These are phyloP conservation scores for Cytospora leucostoma DNA, from an alignment of 2,329 filamentous ascomycete genomes.

Conservation along the genomic window DNA sequence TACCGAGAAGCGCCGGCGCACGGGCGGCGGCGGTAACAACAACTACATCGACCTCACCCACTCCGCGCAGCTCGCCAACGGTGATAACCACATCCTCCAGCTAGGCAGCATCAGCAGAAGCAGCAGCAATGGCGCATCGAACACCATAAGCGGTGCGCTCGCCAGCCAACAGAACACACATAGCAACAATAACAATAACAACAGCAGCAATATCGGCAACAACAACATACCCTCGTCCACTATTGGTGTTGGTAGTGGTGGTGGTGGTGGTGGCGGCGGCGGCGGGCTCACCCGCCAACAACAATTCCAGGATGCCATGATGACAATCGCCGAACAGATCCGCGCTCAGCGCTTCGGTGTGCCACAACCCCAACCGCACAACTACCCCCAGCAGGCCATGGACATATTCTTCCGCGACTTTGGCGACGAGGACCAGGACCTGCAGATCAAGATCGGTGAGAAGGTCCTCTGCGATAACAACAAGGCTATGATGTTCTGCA, in stretches of 20 bases:
- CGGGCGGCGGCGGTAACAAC: conserved; percentile 30
- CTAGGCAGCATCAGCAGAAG: conserved; percentile 13
- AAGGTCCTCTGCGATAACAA: conserved; percentile 59
- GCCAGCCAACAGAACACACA: conserved; percentile 12
- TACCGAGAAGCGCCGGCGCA: conserved; percentile 40
- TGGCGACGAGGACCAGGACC: conserved; percentile 56
- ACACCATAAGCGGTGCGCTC: conserved; percentile 4
- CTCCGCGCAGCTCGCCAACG: conserved; percentile 22
- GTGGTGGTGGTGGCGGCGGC: background rate
- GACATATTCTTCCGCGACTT: conserved; percentile 63
- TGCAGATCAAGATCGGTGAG: conserved; percentile 62
- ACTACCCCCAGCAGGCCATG: conserved; percentile 59
- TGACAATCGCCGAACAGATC: conserved; percentile 33
- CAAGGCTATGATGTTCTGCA: conserved; percentile 64
- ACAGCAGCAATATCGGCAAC: conserved; percentile 8
- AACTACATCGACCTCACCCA: conserved; percentile 29
- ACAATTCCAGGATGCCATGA: conserved; percentile 27
- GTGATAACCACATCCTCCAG: conserved; percentile 8
- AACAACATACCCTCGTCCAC: background rate
- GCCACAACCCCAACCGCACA: conserved; percentile 41
- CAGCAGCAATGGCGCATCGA: conserved; percentile 4
- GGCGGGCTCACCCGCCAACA: conserved; percentile 34
- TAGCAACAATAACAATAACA: conserved; percentile 2
- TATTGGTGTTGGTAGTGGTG: background rate
- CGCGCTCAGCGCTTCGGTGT: conserved; percentile 42